These are phyloP conservation scores for Omphalotus guepiniiformis DNA, from an alignment of 768 basidiomycete species.

Conservation along the genomic window DNA sequence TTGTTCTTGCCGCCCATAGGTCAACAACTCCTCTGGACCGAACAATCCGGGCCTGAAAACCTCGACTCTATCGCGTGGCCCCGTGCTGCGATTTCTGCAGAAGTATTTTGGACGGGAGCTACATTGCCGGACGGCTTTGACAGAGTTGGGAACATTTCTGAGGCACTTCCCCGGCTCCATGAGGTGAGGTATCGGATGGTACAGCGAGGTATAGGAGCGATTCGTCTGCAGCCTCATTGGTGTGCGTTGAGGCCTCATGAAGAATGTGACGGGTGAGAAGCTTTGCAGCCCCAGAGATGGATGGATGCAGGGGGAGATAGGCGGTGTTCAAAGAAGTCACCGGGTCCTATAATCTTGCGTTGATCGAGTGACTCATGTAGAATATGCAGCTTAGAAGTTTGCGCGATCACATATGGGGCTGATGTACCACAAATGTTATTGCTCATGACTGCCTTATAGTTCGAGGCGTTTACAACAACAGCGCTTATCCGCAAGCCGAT, in stretches of 20 bases:
- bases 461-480: no score
- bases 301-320: no score
- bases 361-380: no score
- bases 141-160: slow-evolving; percentile 3
- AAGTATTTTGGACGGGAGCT: slow-evolving; percentile 50
- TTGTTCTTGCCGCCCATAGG: slow-evolving; percentile 14
- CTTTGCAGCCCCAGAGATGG: no score
- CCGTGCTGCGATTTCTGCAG: slow-evolving; percentile 41
- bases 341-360: no score
- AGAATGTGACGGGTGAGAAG: slow-evolving; percentile 29
- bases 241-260: slow-evolving; percentile 45
- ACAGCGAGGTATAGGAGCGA: slow-evolving; percentile 38
- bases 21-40: slow-evolving; percentile 49
- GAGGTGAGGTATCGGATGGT: slow-evolving; percentile 43
- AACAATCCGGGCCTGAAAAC: slow-evolving; percentile 40
- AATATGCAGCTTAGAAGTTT: no score
- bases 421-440: no score
- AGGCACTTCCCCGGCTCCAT: slow-evolving; percentile 33
- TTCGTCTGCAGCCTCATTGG: slow-evolving; percentile 45
- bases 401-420: no score
- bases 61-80: slow-evolving; percentile 48
- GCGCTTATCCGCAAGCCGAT: no score
- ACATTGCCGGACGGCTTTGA: slow-evolving; percentile 7
- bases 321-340: no score
- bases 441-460: no score